Conservation (phyloP, 768 basidiomycete genomes). For the Auricularia auricula-judae region DNA sequence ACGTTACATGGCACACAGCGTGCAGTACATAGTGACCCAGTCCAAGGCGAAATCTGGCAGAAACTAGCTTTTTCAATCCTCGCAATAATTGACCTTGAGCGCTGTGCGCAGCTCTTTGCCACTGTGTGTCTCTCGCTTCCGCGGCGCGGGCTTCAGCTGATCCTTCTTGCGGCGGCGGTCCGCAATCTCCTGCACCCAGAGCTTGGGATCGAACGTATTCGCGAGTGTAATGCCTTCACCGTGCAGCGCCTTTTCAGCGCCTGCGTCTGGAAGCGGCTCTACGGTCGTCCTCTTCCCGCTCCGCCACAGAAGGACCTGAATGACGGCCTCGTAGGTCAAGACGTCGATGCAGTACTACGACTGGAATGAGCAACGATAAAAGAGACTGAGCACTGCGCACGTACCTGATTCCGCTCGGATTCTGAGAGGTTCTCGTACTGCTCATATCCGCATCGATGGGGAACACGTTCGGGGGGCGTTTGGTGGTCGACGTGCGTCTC, state of each 20-base stretch:
- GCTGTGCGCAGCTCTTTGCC: conserved; percentile 59
- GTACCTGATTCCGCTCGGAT: background rate
- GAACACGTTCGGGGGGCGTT: background rate
- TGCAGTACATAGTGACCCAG: background rate
- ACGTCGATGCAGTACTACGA: conserved; percentile 2
- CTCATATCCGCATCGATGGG: background rate
- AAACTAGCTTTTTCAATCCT: background rate
- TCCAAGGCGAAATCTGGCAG: background rate
- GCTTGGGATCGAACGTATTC: background rate
- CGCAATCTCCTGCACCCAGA: background rate
- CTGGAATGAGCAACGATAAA: background rate
- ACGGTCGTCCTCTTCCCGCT: background rate
- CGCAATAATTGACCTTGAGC: background rate
- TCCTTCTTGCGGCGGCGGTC: background rate
- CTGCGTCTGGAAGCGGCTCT: background rate
- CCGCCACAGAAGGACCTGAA: conserved; percentile 1
- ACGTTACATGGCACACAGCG: no score
- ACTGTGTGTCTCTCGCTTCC: conserved; percentile 36
- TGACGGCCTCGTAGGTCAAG: background rate
- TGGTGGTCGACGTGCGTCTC: background rate
- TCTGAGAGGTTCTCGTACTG: background rate
- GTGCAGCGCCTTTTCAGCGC: background rate
- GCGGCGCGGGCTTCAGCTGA: background rate
- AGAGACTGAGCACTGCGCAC: background rate
- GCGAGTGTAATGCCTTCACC: background rate